Conservation (phyloP, 2,329 filamentous ascomycete genomes). For the Leptographium lundbergii region DNA sequence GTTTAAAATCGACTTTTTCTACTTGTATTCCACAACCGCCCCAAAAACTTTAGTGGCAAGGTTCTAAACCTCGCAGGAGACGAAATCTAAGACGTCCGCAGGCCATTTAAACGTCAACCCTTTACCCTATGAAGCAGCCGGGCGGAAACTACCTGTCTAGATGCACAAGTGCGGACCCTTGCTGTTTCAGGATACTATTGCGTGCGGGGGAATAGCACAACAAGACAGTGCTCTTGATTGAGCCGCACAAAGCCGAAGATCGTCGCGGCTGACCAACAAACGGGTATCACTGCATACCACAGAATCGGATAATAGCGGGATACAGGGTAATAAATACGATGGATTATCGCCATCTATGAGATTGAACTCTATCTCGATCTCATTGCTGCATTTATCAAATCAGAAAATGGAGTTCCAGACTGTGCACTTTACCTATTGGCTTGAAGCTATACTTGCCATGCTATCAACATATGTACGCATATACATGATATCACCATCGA, state of each 20-base stretch:
- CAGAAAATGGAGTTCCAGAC: background rate
- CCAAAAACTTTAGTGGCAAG: no score
- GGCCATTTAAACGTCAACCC: no score
- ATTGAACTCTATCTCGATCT: background rate
- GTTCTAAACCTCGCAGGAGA: no score
- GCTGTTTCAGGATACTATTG: background rate
- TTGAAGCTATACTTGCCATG: background rate
- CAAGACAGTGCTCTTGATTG: background rate
- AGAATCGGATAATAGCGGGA: background rate
- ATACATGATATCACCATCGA: background rate
- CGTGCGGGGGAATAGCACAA: background rate
- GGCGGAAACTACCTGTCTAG: no score
- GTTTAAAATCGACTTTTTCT: no score
- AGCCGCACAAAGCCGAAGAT: constrained; percentile 1
- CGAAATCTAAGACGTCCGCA: no score
- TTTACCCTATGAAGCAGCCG: no score
- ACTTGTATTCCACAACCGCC: no score
- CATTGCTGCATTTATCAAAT: background rate
- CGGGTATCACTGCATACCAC: background rate
- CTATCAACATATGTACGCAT: background rate
- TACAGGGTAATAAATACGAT: background rate
- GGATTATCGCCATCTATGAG: background rate
- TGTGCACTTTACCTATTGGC: background rate
- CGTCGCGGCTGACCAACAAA: background rate
- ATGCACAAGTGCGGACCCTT: background rate